Conservation (phyloP, 148 eudicot species). For the Vaccinium corymbosum region DNA sequence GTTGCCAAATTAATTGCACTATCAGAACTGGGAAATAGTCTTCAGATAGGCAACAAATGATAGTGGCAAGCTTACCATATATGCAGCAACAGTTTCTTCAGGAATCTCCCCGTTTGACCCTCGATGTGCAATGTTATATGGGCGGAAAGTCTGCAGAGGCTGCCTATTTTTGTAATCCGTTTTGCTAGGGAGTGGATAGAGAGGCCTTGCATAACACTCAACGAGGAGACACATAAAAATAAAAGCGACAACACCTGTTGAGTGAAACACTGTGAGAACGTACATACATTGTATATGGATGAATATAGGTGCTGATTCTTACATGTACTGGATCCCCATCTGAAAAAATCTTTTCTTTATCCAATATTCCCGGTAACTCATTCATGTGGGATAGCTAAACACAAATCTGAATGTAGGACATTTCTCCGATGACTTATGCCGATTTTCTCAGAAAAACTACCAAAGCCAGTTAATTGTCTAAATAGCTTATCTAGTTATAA, state of each 20-base stretch:
- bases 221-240: conserved; percentile 54
- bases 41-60: neutral
- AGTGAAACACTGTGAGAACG: neutral
- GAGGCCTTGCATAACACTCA: conserved; percentile 61
- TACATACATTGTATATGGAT: neutral
- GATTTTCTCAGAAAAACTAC: neutral
- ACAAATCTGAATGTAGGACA: neutral
- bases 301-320: neutral
- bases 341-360: neutral
- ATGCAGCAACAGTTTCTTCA: conserved; percentile 89
- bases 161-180: conserved; percentile 35
- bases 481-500: neutral
- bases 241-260: conserved; percentile 54
- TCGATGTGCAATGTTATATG: conserved; percentile 88
- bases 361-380: neutral
- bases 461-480: neutral
- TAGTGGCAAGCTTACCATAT: conserved; percentile 44
- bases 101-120: conserved; percentile 98
- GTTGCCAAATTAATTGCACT: neutral
- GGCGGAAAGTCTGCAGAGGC: conserved; percentile 80
- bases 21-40: neutral
- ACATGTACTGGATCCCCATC: neutral
- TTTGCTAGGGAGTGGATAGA: conserved; percentile 76
- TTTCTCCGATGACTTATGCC: neutral
- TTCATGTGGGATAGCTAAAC: too few relatives aligned